Evolutionary conservation across 192 early-diverging fungal species (phyloP), one percentile per base, ranked within the genome.

Genomic region (Coemansia sp.): DNA sequence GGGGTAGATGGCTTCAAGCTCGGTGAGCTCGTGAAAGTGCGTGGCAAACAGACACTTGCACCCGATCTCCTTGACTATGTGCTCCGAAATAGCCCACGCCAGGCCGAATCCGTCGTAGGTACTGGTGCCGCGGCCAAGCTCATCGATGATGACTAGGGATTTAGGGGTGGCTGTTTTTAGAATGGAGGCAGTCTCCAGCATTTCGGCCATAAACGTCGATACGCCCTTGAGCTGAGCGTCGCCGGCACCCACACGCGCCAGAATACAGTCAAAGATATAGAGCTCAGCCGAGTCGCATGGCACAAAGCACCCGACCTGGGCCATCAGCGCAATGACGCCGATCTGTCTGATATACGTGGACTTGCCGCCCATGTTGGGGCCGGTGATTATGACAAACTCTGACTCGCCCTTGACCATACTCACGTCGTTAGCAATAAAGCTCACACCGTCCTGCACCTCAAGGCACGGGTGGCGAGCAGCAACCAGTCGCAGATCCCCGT

Each of bases 281-380:
- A 96, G 41, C 16, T 73, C 78, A 1, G 93, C 94, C 25, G 86
- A 86, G 6, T 85, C 76, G 66, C 94, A 95, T 0, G 96, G 95
- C 0, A 99, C 94, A 82, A 95, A 97, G 58, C 92, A 94, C 1
- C 95, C 97, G 34, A 90, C 85, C 64, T 97, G 97, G 6, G 95
- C 93, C 94, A 97, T 94, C 61, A 99, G 74, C 6, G 92, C 87
- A 64, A 95, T 91, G 16, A 95, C 91, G 38, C 93, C 96, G 68
- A 94, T 92, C 85, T 95, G 94, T 13, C 96, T 85, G 64, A 97
- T 97, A 73, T 94, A 99, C 0, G 96, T 99, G 8, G 93, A 95
- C 73, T 99, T 99, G 41, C 96, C 96, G 63, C 95, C 94, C 96
- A 99, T 99, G 77, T 99, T 99, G 14, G 96, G 96, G 0, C 96